Evolutionary conservation across 2,329 filamentous ascomycete genomes (phyloP), one percentile per base, ranked within the genome.

Genomic region (Fusarium sp.): DNA sequence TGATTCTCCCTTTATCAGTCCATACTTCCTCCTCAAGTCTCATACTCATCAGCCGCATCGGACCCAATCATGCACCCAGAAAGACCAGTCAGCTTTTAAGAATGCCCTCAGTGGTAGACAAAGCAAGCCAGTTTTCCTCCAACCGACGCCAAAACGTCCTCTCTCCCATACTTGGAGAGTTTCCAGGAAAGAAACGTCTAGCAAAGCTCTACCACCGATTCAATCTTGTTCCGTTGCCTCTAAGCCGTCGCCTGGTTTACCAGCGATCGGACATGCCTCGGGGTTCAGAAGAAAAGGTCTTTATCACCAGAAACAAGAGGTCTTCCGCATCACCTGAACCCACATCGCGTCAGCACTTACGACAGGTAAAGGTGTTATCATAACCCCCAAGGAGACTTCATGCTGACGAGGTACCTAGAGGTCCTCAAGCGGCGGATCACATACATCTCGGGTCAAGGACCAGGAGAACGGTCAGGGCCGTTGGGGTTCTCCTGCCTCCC

Each of bases 81-180:
- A 29, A 37, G 39, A 44, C 43, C 36, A 27, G 42, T 36, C 46
- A 51, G 53, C 49, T 54, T 53, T 62, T 54, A 48, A 70, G 67
- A 63, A 70, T 70, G 67, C 67, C 67, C 61, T 68, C 67, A 42
- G 68, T 68, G 62, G 63, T 52, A 63, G 67, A 70, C 56, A 70
- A 70, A 61, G 67, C 67, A 54, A 67, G 56, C 44, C 57, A 60
- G 47, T 68, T 65, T 49, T 69, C 67, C 57, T 63, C 54, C 41
- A 51, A 47, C 47, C 57, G 50, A 36, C 58, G 47, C 15, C 62
- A 35, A 57, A 23, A 21, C 54, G 42, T 35, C 37, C 36, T 52
- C 19, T 42, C 37, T 39, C 44, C 49, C 19, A 19, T 41, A 45
- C 36, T 45, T 11, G 29, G 15, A 44, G 59, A 54, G 27, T 49